A percentile compares a stretch with the other conserved stretches of the same genome.
These are phyloP conservation scores for Termitomyces sp. DNA, from an alignment of 768 basidiomycete species.

Conservation along the genomic window DNA sequence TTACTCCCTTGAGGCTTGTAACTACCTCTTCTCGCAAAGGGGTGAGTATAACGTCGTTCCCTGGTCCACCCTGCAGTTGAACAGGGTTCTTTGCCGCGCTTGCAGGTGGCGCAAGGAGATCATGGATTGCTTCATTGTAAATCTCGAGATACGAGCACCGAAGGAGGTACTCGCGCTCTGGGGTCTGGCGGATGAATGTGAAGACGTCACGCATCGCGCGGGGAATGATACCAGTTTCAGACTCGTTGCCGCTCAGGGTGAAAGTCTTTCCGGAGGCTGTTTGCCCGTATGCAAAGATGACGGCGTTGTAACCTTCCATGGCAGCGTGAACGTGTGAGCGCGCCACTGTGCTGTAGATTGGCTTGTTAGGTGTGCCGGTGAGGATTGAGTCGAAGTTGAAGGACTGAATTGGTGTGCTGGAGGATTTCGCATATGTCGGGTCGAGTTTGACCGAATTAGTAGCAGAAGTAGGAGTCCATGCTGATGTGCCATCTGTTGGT, in stretches of 20 bases:
- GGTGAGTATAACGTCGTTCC: slow-evolving; percentile 55
- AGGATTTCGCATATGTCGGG: slow-evolving; percentile 48
- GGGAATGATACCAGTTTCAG: slow-evolving; percentile 93
- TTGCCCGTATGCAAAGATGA: slow-evolving; percentile 93
- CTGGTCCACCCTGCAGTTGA: slow-evolving; percentile 68
- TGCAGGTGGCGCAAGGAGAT: slow-evolving; percentile 74
- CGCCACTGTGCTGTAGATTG: slow-evolving; percentile 73
- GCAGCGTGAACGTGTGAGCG: slow-evolving; percentile 82
- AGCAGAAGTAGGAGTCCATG: slow-evolving; percentile 49
- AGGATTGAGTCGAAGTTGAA: slow-evolving; percentile 78
- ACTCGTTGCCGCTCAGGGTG: slow-evolving; percentile 68
- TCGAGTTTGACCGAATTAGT: slow-evolving; percentile 61
- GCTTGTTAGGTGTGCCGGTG: slow-evolving; percentile 76
- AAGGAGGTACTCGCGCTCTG: slow-evolving; percentile 86
- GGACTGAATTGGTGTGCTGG: slow-evolving; percentile 26
- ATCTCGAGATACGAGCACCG: slow-evolving; percentile 97
- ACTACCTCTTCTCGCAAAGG: slow-evolving; percentile 92
- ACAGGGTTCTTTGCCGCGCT: slow-evolving; percentile 56
- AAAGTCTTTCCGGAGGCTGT: slow-evolving; percentile 68
- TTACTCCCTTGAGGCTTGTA: slow-evolving; percentile 83
- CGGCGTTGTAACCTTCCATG: slow-evolving; percentile 96
- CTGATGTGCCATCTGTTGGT: slow-evolving; percentile 48
- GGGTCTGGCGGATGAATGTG: slow-evolving; percentile 71
- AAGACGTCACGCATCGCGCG: slow-evolving; percentile 93
- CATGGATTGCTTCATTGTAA: slow-evolving; percentile 90